Evolutionary conservation across 306 rosid species (phyloP).

Genomic region (Lotus japonicus): DNA sequence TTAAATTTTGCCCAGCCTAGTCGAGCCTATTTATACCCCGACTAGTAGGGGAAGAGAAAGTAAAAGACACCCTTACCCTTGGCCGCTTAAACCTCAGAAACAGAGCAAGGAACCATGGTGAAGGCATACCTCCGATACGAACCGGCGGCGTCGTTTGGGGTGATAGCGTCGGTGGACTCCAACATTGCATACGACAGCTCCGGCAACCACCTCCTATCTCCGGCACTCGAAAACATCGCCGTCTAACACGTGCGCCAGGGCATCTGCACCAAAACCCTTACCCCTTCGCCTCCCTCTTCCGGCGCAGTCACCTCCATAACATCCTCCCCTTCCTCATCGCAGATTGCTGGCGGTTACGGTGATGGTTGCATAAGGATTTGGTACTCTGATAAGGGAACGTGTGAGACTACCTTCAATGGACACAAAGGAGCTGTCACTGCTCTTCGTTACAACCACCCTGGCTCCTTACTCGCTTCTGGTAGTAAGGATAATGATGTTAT

Average conservation of each 20-base stretch:
- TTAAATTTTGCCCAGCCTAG: too few species aligned
- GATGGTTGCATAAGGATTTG: constrained; percentile 86
- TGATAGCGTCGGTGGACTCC: constrained; percentile 69
- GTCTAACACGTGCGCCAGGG: constrained; percentile 93
- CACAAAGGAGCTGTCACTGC: constrained; percentile 87
- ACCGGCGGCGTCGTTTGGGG: constrained; percentile 75
- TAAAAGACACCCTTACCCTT: too few species aligned
- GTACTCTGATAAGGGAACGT: constrained; percentile 66
- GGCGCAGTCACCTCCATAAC: constrained; percentile 71
- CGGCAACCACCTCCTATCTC: constrained; percentile 79
- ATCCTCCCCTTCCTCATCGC: constrained; percentile 54
- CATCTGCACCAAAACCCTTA: constrained; percentile 63
- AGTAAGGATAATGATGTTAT: constrained; percentile 86
- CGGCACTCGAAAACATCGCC: constrained; percentile 76
- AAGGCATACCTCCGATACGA: constrained; percentile 85
- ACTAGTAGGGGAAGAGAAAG: too few species aligned
- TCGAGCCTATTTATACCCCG: too few species aligned
- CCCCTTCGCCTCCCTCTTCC: constrained; percentile 37
- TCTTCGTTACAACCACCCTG: constrained; percentile 63
- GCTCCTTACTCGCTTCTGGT: constrained; percentile 84
- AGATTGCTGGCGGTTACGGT: constrained; percentile 82
- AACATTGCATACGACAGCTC: constrained; percentile 64
- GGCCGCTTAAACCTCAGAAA: constrained; percentile 24
- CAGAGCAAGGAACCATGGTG: constrained; percentile 51
- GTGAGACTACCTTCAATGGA: constrained; percentile 86